Base-by-base conservation (phyloP, 2,329 filamentous ascomycete genomes). In the Phialophora tarda region DNA sequence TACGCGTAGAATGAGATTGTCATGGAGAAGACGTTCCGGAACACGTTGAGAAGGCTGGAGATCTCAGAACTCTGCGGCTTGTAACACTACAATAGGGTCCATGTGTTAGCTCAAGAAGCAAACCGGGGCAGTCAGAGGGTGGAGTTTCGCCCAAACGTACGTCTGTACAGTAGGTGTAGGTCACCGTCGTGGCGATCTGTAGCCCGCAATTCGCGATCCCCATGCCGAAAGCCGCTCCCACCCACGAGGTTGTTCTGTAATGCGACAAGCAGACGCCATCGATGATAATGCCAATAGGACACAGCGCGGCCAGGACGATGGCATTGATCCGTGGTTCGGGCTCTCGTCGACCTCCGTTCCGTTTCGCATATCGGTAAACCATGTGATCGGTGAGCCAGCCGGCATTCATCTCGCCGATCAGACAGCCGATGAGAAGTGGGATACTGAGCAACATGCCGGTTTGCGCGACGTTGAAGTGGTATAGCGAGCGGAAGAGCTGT, bases 221-320 rank as follows among this genome's bases (percentile, higher is more conserved):
- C 68, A 80, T 79, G 5, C 77, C 78, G 47, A 80, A 71, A 0
- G 75, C 75, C 4, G 75, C 72, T 1, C 76, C 76, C n/a, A 73
- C 69, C 75, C 76, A 78, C 2, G 60, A 53, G 38, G 74, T 71
- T 10, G 74, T 74, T 21, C 71, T 74, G 50, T 73, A 69, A 58
- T 74, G 65, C 28, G 60, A 48, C 65, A 75, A 62, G 58, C 71
- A 73, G n/a, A 74, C 68, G 21, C 74, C 75, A 58, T 75, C 74
- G 54, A 75, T 73, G 47, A 75, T 77, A 69, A 75, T 65, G 6
- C 75, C 75, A 21, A 71, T 63, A 0, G 73, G 74, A 23, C 71
- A 63, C 14, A 76, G 62, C 32, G 74, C 65, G 47, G 62, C 66
- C 7, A 66, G 53, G 63, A 71, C 34, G 2, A 66, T 23, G n/a